Base-by-base conservation (phyloP, 495 filamentous ascomycete species). In the Gamarada debralockiae region DNA sequence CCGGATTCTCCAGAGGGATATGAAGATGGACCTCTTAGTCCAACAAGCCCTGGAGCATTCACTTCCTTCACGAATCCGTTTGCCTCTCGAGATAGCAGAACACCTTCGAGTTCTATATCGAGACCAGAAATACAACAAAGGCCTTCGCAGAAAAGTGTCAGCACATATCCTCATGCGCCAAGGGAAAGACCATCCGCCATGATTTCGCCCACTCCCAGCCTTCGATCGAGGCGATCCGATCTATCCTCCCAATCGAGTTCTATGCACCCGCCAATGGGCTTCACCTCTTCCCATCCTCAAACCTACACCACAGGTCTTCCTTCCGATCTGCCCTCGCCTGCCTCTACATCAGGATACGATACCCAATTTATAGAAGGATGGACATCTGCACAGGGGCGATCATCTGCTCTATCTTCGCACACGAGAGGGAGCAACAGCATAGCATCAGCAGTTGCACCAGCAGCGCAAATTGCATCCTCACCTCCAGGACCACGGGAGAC, bases 311-410 rank as follows among this genome's bases (percentile, higher is more conserved):
- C 70, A 3, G 62, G 60, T 4, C 57, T 74, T 20, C 75, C 75
- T 21, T 63, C 72, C 13, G 76, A 80, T 48, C 64, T 79, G 8
- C 76, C 77, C 7, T 79, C 77, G 2, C 77, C 78, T 29, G 70
- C 71, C 10, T 73, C 68, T 9, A 75, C 71, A 2, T 56, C 76
- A 22, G 75, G 74, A 2, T 75, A 79, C 53, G 73, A 74, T 37
- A 69, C 74, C 17, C 76, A 79, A 51, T 75, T 79, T 27, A 79
- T 79, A 36, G 76, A 77, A 57, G 76, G 76, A 2, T 80, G 78
- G 78, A 80, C 77, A 15, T 70, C 72, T 8, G 75, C 78, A 13
- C 77, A 79, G 49, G 78, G 78, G 5, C 69, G 78, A 20, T 75
- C 76, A 3, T 80, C 78, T 6, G 67, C 74, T 0, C 61, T 81